Evolutionary conservation across 768 basidiomycete species (phyloP).

Genomic region (Artomyces pyxidatus): DNA sequence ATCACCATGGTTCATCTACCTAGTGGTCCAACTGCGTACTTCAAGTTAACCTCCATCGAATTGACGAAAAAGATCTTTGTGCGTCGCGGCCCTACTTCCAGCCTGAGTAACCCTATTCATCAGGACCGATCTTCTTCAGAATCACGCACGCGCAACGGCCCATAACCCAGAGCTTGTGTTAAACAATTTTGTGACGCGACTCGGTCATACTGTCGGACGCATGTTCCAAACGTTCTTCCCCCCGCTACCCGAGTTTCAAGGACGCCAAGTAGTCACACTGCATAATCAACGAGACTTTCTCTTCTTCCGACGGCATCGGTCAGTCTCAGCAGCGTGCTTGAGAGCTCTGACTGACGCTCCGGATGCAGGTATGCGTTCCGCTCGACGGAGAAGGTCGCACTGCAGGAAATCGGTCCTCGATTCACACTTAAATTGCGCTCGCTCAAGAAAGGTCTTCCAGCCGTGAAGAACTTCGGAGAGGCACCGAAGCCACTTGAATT

Average conservation of each 20-base stretch:
- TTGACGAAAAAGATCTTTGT: constrained; percentile 84
- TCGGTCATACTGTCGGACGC: constrained; percentile 88
- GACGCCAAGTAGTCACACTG: constrained; percentile 92
- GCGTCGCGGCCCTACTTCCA: constrained; percentile 19
- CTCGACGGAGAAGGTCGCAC: constrained; percentile 79
- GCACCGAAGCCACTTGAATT: constrained; percentile 48
- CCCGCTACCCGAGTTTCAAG: constrained; percentile 89
- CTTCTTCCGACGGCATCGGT: constrained; percentile 95
- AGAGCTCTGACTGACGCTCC: constrained; percentile 8
- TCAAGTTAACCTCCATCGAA: constrained; percentile 85
- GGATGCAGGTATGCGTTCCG: constrained; percentile 77
- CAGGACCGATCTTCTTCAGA: constrained; percentile 40
- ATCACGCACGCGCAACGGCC: constrained; percentile 86
- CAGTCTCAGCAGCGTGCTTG: too few species aligned
- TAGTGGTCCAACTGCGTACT: constrained; percentile 89
- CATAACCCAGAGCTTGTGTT: constrained; percentile 94
- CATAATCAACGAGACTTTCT: constrained; percentile 98
- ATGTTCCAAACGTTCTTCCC: constrained; percentile 98
- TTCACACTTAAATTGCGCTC: constrained; percentile 92
- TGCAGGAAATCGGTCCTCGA: constrained; percentile 97
- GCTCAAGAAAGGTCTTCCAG: constrained; percentile 82
- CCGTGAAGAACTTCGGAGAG: constrained; percentile 63
- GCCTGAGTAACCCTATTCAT: background rate
- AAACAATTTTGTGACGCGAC: constrained; percentile 88
- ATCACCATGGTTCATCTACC: constrained; percentile 90